These are phyloP conservation scores for Capsella bursapastoris DNA, from an alignment of 345 rosid genomes.

Conservation along the genomic window DNA sequence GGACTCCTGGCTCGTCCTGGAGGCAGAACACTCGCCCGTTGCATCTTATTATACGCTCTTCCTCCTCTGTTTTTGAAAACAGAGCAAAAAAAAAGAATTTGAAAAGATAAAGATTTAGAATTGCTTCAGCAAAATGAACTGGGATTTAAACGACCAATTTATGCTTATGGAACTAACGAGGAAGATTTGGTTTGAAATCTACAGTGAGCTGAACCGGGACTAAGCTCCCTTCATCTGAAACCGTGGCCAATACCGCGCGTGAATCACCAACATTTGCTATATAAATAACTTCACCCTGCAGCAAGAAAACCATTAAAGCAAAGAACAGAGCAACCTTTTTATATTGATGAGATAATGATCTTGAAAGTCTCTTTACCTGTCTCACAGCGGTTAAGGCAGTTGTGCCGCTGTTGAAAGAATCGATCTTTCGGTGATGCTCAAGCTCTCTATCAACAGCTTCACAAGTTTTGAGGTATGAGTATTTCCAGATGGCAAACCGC, in stretches of 20 bases:
- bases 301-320: constrained; percentile 30
- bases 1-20: constrained; percentile 87
- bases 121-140: not conserved
- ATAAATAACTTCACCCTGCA: constrained; percentile 67
- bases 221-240: constrained; percentile 75
- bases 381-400: constrained; percentile 83
- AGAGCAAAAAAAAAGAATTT: not conserved
- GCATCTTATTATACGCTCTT: constrained; percentile 71
- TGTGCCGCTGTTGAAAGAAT: constrained; percentile 82
- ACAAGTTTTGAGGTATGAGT: constrained; percentile 76
- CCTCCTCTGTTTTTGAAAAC: constrained; percentile 64
- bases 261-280: constrained; percentile 94
- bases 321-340: not conserved
- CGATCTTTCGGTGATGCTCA: constrained; percentile 63
- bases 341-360: not conserved
- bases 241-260: constrained; percentile 85
- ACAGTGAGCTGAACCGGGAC: constrained; percentile 78
- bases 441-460: constrained; percentile 83
- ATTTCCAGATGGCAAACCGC: constrained; percentile 73
- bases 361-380: constrained; percentile 53
- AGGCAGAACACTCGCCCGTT: constrained; percentile 78
- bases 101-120: not conserved
- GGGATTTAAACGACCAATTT: not conserved
- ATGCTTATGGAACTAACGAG: constrained; percentile 59
- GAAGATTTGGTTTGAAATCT: constrained; percentile 88